These are phyloP conservation scores for Persicaria tinctoria DNA, from an alignment of 148 eudicot genomes.

Conservation along the genomic window DNA sequence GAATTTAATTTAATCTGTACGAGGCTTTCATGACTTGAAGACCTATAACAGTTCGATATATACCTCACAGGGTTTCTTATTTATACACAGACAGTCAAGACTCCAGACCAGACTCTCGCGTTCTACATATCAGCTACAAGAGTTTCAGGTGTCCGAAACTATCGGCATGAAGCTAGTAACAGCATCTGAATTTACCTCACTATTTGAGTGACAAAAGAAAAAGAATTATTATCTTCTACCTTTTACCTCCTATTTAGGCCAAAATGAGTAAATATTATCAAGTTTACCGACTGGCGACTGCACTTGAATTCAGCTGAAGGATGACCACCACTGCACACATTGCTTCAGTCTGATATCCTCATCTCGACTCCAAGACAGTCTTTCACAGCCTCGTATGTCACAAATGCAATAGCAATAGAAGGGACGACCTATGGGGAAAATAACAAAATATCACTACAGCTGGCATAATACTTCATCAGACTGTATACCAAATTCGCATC, in stretches of 20 bases:
- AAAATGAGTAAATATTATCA: background rate
- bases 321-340: background rate
- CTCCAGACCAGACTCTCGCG: background rate
- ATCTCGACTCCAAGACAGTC: slow-evolving; percentile 83
- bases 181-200: background rate
- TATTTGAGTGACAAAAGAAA: background rate
- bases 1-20: background rate
- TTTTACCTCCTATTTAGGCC: slow-evolving; percentile 5
- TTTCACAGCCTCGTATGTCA: slow-evolving; percentile 76
- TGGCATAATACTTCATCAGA: background rate
- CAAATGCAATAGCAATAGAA: slow-evolving; percentile 82
- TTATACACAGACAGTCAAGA: background rate
- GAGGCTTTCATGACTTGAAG: background rate
- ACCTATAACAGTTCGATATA: background rate
- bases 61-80: background rate
- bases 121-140: background rate
- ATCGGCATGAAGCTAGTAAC: background rate
- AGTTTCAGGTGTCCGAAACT: background rate
- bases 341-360: slow-evolving; percentile 67
- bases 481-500: background rate
- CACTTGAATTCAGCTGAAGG: background rate
- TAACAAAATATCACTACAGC: background rate
- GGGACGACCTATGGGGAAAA: slow-evolving; percentile 59
- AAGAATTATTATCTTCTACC: slow-evolving; percentile 1
- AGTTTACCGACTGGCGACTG: background rate